Evolutionary conservation across 805 yeast species (phyloP), one percentile per base, ranked within the genome.

Genomic region (Ogataea neopini): DNA sequence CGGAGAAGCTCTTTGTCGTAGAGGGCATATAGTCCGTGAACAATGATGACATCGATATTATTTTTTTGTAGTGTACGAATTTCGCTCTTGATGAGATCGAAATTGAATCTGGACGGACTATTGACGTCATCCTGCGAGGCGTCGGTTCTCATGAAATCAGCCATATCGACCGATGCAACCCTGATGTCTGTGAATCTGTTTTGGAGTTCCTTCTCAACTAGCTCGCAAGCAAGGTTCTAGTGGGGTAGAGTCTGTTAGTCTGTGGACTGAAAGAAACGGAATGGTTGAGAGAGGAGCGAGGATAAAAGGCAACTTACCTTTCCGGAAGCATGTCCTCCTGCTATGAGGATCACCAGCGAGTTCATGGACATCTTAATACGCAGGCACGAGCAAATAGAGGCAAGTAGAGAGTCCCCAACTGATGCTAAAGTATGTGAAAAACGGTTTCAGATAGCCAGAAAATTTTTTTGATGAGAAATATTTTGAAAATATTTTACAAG

Each of bases 11-110:
- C 70, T 38, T 69, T 67, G 61, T 88, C 84, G 59, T 80, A 86
- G 19, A 91, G 71, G 0, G 96, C 92, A 60, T 91, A 91, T 15
- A 85, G 69, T 2, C 98, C 97, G 54, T 83, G 83, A 1, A 89
- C 75, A 6, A 90, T 64, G 10, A 76, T 62, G 14, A 80, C 60
- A 43, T 67, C 66, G 22, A 47, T 39, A 43, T 44, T 35, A 40
- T 54, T 10, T 4, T 39, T 13, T 48, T 53, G 19, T n/a, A 52
- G 10, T 3, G 14, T 33, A 14, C 15, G 19, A 4, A 61, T 30
- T 11, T 53, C 43, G 20, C 35, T 56, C 55, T 40, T 53, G 23
- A 56, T 63, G 30, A 66, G 50, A 29, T 52, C 48, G 48, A 74
- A 76, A 43, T 71, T 65, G 54, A 69, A 76, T 11, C 77, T 63